Evolutionary conservation across 2,329 filamentous ascomycete genomes (phyloP), one percentile per base, ranked within the genome.

Genomic region (Microsporum canis): DNA sequence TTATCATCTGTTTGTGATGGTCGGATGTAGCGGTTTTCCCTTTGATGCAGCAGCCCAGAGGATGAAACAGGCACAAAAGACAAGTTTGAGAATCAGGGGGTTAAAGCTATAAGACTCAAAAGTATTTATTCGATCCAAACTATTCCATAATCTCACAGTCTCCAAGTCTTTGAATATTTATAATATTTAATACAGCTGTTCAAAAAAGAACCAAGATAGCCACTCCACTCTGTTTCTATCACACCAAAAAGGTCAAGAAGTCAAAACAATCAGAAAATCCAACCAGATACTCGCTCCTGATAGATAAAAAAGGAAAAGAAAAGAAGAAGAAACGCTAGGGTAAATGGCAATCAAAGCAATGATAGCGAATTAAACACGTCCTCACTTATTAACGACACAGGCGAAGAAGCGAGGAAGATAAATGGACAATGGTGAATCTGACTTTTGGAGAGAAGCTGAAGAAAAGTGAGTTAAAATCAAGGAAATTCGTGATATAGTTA

Each of bases 301-400:
- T 58, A 61, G n/a, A 33, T 33, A 49, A 47, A n/a, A 41, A n/a
- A 41, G 39, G 14, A 41, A n/a, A n/a, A 12, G 31, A 53, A 58
- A 62, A 60, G 17, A 61, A 29, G 29, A 59, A 38, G 34, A 49
- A 33, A 60, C 59, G 59, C 34, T 38, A 57, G 23, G 49, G 36
- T 57, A 43, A 51, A 61, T 36, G 17, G 33, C 29, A 14, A 59
- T 45, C 34, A 38, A 43, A 55, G 33, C 38, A 45, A 39, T 62
- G 61, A 57, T 47, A 63, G 8, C 23, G 23, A 23, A 27, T 29
- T 47, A 47, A 29, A 45, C n/a, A 45, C 27, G n/a, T n/a, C 43
- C 7, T 47, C 17, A 47, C 43, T 5, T 47, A 47, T 47, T 47
- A 47, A 47, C 43, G 43, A 47, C 43, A 47, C 27, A 10, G 43